A percentile compares a stretch with the other conserved stretches of the same genome.
Conservation (phyloP, 2,329 filamentous ascomycete genomes). For the Claviceps humidiphila region DNA sequence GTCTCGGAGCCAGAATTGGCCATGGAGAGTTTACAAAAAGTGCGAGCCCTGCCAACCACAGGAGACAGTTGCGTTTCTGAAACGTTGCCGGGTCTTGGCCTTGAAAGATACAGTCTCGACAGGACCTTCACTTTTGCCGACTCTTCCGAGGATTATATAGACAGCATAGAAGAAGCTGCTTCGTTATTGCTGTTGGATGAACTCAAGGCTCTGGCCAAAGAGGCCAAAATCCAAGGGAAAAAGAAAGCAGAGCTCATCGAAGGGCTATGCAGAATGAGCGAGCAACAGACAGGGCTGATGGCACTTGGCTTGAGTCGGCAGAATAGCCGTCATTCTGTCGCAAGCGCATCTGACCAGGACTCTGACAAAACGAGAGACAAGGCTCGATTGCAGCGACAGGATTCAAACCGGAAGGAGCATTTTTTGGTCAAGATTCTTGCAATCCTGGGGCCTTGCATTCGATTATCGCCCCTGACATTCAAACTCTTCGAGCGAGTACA, state of each 20-base stretch:
- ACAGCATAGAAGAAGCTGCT: constrained; percentile 69
- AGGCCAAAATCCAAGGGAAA: constrained; percentile 74
- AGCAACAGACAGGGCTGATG: constrained; percentile 61
- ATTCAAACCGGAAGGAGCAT: constrained; percentile 55
- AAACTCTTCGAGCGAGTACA: constrained; percentile 90
- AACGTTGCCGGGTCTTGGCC: constrained; percentile 17
- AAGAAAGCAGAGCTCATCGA: constrained; percentile 71
- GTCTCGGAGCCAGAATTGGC: constrained; percentile 60
- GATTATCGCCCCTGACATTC: constrained; percentile 58
- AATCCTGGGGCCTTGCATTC: constrained; percentile 70
- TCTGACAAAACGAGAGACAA: constrained; percentile 10
- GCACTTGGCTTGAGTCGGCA: constrained; percentile 54
- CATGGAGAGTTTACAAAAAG: constrained; percentile 48
- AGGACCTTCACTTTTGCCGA: constrained; percentile 67
- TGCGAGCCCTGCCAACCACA: constrained; percentile 37
- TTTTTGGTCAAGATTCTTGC: constrained; percentile 66
- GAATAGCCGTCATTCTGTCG: constrained; percentile 42
- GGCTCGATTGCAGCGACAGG: constrained; percentile 14
- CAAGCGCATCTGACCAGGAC: constrained; percentile 29
- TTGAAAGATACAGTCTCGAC: constrained; percentile 33
- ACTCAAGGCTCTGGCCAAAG: constrained; percentile 70
- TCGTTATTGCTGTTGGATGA: constrained; percentile 76
- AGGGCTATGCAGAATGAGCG: constrained; percentile 61
- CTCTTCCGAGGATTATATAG: constrained; percentile 58
- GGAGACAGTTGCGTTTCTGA: constrained; percentile 8